Percentiles rank a stretch among this genome's conserved stretches.
These are phyloP conservation scores for Parasitella parasitica DNA, from an alignment of 371 early-diverging fungal genomes.

Conservation along the genomic window DNA sequence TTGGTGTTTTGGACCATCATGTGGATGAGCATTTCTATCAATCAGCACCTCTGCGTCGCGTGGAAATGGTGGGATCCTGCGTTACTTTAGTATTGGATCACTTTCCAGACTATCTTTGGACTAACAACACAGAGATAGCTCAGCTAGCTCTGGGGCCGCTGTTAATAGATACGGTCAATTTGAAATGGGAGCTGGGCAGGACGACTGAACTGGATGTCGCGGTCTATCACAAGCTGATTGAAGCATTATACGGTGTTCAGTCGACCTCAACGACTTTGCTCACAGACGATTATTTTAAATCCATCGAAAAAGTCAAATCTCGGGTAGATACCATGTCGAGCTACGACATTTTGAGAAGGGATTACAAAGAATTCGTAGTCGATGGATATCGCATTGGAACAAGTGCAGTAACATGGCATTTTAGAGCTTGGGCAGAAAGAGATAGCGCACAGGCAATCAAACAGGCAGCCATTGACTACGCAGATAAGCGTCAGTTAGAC, in stretches of 20 bases:
- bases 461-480: slow-evolving; percentile 30
- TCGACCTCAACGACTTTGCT: not conserved
- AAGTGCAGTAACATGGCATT: slow-evolving; percentile 58
- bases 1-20: slow-evolving; percentile 77
- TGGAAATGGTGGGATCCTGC: slow-evolving; percentile 67
- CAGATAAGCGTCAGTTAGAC: slow-evolving; percentile 48
- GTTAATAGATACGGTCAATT: slow-evolving; percentile 68
- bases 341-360: slow-evolving; percentile 68
- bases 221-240: slow-evolving; percentile 35
- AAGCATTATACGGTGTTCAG: not conserved
- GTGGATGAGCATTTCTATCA: slow-evolving; percentile 55
- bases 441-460: slow-evolving; percentile 32
- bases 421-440: slow-evolving; percentile 50
- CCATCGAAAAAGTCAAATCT: slow-evolving; percentile 57
- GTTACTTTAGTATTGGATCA: slow-evolving; percentile 55
- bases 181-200: slow-evolving; percentile 56
- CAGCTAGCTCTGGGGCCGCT: slow-evolving; percentile 62
- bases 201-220: slow-evolving; percentile 54
- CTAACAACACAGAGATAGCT: slow-evolving; percentile 19
- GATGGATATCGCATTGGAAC: slow-evolving; percentile 59
- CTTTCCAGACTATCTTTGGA: slow-evolving; percentile 20
- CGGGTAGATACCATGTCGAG: slow-evolving; percentile 51
- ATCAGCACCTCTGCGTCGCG: slow-evolving; percentile 37
- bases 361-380: slow-evolving; percentile 72
- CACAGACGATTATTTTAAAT: slow-evolving; percentile 32